phyloP scores from a whole-genome alignment of 257 asterid species.

The Solanum lycopersicoides region DNA sequence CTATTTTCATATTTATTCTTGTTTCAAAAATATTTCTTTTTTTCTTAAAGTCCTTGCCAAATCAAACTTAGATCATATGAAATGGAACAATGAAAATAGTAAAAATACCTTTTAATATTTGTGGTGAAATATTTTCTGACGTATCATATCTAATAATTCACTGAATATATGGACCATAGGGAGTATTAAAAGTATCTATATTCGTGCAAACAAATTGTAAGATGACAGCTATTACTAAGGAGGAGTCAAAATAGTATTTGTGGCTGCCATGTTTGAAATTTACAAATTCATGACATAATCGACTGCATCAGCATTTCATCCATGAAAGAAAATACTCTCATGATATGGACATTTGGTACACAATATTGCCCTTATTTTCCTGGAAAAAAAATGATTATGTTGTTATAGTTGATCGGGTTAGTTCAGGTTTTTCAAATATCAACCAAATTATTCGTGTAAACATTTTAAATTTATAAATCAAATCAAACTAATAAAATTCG shows the following conservation, averaged over 20 bases:
- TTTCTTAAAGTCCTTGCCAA: not conserved
- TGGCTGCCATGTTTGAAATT: not conserved
- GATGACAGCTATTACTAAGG: not conserved
- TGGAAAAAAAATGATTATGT: not conserved
- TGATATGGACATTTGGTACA: not conserved
- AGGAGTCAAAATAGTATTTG: not conserved
- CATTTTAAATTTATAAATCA: no score
- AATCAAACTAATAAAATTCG: no score
- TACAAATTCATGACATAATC: not conserved
- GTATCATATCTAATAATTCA: not conserved
- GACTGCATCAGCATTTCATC: not conserved
- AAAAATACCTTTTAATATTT: no score
- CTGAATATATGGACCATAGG: not conserved
- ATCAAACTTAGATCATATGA: not conserved
- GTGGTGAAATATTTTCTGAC: not conserved
- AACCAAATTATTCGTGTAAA: no score
- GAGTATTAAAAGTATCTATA: not conserved
- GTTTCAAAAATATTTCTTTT: no score
- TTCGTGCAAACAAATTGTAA: not conserved
- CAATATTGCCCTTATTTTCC: not conserved
- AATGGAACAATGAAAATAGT: no score
- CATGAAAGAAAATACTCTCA: not conserved
- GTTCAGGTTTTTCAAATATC: no score
- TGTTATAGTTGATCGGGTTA: no score
- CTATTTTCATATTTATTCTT: not conserved